Evolutionary conservation across 2,329 filamentous ascomycete species (phyloP).

Genomic region (Alternaria ethzedia): DNA sequence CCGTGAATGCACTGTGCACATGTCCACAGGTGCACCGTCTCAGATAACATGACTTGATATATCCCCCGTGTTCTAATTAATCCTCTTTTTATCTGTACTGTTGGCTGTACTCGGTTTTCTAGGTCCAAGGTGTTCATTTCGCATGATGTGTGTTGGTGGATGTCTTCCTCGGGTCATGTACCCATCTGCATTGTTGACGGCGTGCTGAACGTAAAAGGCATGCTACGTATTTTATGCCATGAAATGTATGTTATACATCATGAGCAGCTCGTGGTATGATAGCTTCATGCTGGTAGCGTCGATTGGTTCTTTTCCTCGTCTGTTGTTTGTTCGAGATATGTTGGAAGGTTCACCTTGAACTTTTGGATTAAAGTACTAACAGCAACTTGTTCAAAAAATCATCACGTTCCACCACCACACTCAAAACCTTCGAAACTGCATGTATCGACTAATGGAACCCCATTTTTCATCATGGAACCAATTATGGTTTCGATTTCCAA

Average conservation of each 20-base stretch:
- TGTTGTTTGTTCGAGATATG: not conserved
- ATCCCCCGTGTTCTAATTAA: not conserved
- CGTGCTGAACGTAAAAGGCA: not conserved
- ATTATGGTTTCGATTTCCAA: rapidly evolving
- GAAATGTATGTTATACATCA: not conserved
- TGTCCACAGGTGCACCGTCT: not conserved
- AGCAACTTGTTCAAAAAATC: not conserved
- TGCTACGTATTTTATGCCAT: not conserved
- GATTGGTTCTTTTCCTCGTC: not conserved
- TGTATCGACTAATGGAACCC: rapidly evolving
- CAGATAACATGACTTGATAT: not conserved
- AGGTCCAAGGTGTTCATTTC: not conserved
- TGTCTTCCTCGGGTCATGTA: not conserved
- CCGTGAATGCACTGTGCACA: not conserved
- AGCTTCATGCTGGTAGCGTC: not conserved
- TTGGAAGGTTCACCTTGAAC: rapidly evolving
- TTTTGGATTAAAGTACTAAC: not conserved
- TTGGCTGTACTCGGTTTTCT: not conserved
- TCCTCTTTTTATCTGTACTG: not conserved
- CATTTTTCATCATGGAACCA: rapidly evolving
- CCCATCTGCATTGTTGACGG: not conserved
- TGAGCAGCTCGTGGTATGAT: not conserved
- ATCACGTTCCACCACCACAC: not conserved
- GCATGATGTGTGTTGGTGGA: not conserved
- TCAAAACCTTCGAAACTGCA: not conserved